Conservation (phyloP, 208 protist genomes). For the Entamoeba invadens region DNA sequence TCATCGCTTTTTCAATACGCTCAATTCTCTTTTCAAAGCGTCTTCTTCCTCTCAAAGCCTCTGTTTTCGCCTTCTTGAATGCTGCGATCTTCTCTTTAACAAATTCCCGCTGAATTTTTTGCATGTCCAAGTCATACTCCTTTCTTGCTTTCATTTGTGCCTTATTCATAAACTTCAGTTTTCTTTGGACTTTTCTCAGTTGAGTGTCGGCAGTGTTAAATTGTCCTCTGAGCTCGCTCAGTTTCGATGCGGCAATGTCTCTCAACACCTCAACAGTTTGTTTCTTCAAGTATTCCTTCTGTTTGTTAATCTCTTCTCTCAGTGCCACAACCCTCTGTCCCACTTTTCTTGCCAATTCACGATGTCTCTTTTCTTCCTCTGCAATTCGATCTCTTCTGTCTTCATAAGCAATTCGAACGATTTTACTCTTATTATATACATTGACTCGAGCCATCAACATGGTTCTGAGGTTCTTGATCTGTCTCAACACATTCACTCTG, state of each 20-base stretch:
- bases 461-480: background rate
- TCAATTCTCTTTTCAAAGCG: background rate
- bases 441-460: background rate
- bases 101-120: background rate
- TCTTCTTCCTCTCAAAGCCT: background rate
- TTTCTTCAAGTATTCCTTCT: background rate
- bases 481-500: background rate
- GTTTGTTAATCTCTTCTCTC: background rate
- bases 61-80: background rate
- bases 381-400: background rate
- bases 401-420: background rate
- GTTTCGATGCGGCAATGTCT: background rate
- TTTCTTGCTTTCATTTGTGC: background rate
- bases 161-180: background rate
- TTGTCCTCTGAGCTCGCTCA: background rate
- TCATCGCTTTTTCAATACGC: background rate
- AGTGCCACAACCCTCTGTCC: background rate
- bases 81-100: background rate
- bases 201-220: background rate
- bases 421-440: background rate
- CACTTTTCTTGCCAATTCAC: background rate
- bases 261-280: background rate
- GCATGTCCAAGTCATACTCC: background rate
- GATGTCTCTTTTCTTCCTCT: background rate
- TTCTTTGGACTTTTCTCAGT: background rate